Evolutionary conservation across 495 filamentous ascomycete species (phyloP), one percentile per base, ranked within the genome.

Genomic region (Penicillium goetzii): DNA sequence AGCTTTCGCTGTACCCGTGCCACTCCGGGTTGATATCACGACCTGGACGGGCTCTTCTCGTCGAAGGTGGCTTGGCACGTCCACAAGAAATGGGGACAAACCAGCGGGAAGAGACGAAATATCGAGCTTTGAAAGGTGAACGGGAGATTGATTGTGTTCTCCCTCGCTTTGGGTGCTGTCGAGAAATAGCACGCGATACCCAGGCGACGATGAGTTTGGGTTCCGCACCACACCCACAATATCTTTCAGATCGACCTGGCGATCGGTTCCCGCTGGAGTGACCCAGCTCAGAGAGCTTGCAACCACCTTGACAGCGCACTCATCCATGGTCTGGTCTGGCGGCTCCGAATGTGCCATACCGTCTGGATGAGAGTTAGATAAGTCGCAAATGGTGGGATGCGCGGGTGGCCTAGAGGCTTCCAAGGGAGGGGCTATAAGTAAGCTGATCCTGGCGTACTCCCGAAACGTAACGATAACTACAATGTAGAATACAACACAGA

Each of bases 11-110:
- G 78, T 77, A 5, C 88, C 84, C 0, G 85, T 88, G 2, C 93
- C 93, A 0, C 93, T 95, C 11, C 71, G 72, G 0, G 84, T 89
- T 6, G 92, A 97, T 55, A 97, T 80, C 33, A 97, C 68, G 49
- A 96, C 74, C 63, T 92, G 83, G 0, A 92, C 61, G 38, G 74
- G 56, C 43, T 64, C 36, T 32, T 38, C n/a, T 56, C 47, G 17
- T 58, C 32, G 47, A 4, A 80, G 68, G 54, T 78, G 68, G 34
- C 19, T 28, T 1, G 78, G 75, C 14, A 73, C 32, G 6, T 68
- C 59, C 5, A 58, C 47, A 10, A 74, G 17, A 38, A 70, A 69
- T 0, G 43, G 59, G n/a, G 69, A 68, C 14, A 76, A 49, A 8
- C 21, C 43, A 19, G 32, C n/a, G 15, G 74, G 69, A 12, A 74